These are phyloP conservation scores for Chiua virens DNA, from an alignment of 768 basidiomycete genomes.

Conservation along the genomic window DNA sequence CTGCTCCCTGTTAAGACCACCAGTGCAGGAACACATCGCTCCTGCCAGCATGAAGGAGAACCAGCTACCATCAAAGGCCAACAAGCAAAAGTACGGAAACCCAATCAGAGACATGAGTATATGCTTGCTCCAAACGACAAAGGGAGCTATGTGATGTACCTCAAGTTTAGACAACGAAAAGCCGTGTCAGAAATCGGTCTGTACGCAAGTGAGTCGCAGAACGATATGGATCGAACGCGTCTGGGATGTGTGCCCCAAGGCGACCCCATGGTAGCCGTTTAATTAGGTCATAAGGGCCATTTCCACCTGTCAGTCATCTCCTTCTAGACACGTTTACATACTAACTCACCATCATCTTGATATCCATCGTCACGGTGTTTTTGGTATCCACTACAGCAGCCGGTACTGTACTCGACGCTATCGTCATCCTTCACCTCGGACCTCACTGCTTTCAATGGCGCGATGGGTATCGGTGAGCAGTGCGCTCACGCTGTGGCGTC, in stretches of 20 bases:
- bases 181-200: conserved; percentile 77
- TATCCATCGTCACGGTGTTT: conserved; percentile 66
- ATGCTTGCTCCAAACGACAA: not conserved
- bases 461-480: no score
- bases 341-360: conserved; percentile 51
- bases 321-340: not conserved
- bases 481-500: no score
- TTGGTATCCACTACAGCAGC: conserved; percentile 50
- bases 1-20: conserved; percentile 84
- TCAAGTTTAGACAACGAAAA: conserved; percentile 74
- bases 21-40: conserved; percentile 74
- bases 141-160: conserved; percentile 39
- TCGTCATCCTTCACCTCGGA: conserved; percentile 54
- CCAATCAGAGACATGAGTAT: conserved; percentile 9
- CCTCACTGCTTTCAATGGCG: conserved; percentile 64
- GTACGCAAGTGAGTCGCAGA: conserved; percentile 71
- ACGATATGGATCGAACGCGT: conserved; percentile 63
- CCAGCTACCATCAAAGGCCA: conserved; percentile 9
- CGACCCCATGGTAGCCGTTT: no score
- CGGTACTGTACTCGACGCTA: conserved; percentile 36
- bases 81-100: not conserved
- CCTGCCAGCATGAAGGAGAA: conserved; percentile 45
- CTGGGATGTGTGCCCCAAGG: conserved; percentile 24
- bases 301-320: conserved; percentile 5
- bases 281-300: conserved; percentile 37